phyloP scores from a whole-genome alignment of 1,284 basidiomycete genomes.

The Apiotrichum gamsii region DNA sequence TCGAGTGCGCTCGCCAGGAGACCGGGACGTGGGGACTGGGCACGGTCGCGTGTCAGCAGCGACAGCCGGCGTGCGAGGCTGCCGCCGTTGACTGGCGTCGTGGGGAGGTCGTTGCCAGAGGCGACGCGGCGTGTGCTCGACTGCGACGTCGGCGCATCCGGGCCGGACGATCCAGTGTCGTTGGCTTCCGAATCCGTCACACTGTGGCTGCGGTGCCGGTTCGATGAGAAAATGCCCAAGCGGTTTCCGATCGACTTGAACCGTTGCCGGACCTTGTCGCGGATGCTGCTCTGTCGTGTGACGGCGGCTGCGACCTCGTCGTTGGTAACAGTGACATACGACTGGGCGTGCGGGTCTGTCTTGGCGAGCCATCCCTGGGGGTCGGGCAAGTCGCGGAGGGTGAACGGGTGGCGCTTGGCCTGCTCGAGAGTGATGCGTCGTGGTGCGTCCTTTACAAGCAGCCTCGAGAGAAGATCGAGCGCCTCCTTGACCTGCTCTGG shows the following conservation, averaged over 20 bases:
- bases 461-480: slow-evolving; percentile 63
- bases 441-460: slow-evolving; percentile 76
- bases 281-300: slow-evolving; percentile 36
- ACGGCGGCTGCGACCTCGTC: slow-evolving; percentile 75
- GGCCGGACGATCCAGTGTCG: slow-evolving; percentile 6
- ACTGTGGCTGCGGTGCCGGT: slow-evolving; percentile 29
- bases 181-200: slow-evolving; percentile 26
- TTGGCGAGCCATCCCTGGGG: slow-evolving; percentile 70
- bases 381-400: slow-evolving; percentile 65
- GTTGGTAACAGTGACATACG: slow-evolving; percentile 64
- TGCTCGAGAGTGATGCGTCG: slow-evolving; percentile 74
- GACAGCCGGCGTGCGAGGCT: slow-evolving; percentile 11
- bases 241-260: slow-evolving; percentile 35
- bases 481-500: slow-evolving; percentile 53
- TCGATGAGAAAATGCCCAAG: slow-evolving; percentile 25
- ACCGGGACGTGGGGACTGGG: slow-evolving; percentile 14
- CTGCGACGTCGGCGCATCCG: slow-evolving; percentile 2
- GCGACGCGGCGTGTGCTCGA: slow-evolving; percentile 7
- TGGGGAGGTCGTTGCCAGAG: slow-evolving; percentile 7
- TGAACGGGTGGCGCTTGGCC: slow-evolving; percentile 75
- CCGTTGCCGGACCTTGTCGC: slow-evolving; percentile 36
- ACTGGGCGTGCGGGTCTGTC: slow-evolving; percentile 60
- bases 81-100: not conserved
- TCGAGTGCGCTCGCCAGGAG: slow-evolving; percentile 5
- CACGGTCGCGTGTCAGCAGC: slow-evolving; percentile 2